Evolutionary conservation across 345 rosid species (phyloP), one percentile per base, ranked within the genome.

Genomic region (Rhizophora apiculata): DNA sequence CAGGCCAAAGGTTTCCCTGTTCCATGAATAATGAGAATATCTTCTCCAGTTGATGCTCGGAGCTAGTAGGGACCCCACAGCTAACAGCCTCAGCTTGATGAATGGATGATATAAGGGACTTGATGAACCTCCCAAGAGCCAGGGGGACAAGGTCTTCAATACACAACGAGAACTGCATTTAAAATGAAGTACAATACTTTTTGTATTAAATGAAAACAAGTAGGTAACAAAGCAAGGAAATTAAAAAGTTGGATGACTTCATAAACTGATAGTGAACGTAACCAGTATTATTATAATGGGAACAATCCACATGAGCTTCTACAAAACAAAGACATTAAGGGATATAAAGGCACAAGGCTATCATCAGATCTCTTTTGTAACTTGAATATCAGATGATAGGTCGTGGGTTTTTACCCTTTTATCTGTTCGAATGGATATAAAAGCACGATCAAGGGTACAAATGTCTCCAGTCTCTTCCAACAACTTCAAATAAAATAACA

Each of bases 1-100:
- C 97, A 15, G 97, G 93, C 97, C 96, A 95, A 60, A 90, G 67
- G 80, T 76, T 86, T 67, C 99, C 99, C 69, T 95, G 99, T 72
- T 95, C 99, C 84, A 90, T 82, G 77, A 95, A 95, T 68, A 95
- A 80, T 46, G 86, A 75, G 82, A 95, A 92, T 76, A 95, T 76
- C 84, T 88, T 92, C 83, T 95, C 99, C 76, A 89, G 81, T 24
- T 81, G 80, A 66, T 79, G 76, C 48, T 88, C 95, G 67, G 84
- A 74, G 76, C 76, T 76, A 72, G 71, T 72, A 67, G 80, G 76
- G 32, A 68, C 72, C 65, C 69, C 74, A 77, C 69, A 60, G 55
- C 64, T 80, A 26, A 74, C 75, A 74, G 67, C 72, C 70, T 85
- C 92, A 65, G 73, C 83, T 55, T 83, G 87, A 75, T 58, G 81